A percentile compares a stretch with the other conserved stretches of the same genome.
phyloP scores from a whole-genome alignment of 371 early-diverging fungal species.

The Blyttiomyces sp. region DNA sequence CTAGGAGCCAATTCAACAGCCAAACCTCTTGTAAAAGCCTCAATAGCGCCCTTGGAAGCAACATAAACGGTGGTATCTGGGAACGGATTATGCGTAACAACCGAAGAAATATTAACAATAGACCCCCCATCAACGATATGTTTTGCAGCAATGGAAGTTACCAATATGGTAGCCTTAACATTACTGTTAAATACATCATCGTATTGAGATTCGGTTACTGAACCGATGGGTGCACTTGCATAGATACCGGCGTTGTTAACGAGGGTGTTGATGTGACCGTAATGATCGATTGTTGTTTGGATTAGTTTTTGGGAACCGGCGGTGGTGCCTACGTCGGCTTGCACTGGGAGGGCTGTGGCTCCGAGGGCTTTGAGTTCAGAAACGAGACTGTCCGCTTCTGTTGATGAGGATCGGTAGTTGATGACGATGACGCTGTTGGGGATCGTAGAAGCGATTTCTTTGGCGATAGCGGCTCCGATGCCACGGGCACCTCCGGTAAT shows the following conservation, averaged over 20 bases:
- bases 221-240: neutral
- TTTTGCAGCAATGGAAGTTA: neutral
- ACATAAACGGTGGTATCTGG: slow-evolving; percentile 19
- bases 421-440: slow-evolving; percentile 14
- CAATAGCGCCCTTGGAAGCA: slow-evolving; percentile 43
- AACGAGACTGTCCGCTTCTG: slow-evolving; percentile 1
- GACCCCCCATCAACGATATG: slow-evolving; percentile 1
- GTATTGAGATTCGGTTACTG: neutral
- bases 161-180: neutral
- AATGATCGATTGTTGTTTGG: slow-evolving; percentile 17
- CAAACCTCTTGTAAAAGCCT: slow-evolving; percentile 59
- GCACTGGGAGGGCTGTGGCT: neutral
- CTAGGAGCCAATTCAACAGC: slow-evolving; percentile 58
- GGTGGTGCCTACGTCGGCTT: slow-evolving; percentile 6
- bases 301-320: neutral
- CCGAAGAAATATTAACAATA: slow-evolving; percentile 18
- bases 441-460: neutral
- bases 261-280: slow-evolving; percentile 56
- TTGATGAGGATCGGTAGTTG: slow-evolving; percentile 4
- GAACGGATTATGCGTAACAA: slow-evolving; percentile 5
- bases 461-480: slow-evolving; percentile 8
- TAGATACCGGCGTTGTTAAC: slow-evolving; percentile 63
- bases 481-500: neutral
- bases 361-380: neutral
- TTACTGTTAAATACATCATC: neutral